These are phyloP conservation scores for Citrus reticulata DNA, from an alignment of 345 rosid species.

Conservation along the genomic window DNA sequence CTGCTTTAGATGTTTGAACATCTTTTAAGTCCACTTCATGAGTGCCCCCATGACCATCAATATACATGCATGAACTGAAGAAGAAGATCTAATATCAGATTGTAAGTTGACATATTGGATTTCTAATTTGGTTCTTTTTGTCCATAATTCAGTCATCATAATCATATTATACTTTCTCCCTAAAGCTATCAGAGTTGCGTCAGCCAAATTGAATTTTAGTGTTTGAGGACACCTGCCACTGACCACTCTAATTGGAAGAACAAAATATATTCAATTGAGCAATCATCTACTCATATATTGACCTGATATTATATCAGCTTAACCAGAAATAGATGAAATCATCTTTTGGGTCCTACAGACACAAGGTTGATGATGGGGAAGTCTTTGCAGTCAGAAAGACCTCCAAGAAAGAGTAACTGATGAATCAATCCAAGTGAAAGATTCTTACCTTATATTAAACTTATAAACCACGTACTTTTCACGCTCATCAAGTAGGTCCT, in stretches of 20 bases:
- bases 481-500: slow-evolving; percentile 45
- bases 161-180: neutral
- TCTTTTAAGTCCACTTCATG: slow-evolving; percentile 61
- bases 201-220: neutral
- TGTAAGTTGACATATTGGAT: neutral
- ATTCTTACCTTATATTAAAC: slow-evolving; percentile 62
- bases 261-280: neutral
- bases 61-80: slow-evolving; percentile 67
- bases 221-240: neutral
- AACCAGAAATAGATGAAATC: neutral
- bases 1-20: slow-evolving; percentile 50
- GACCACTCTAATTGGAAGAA: neutral
- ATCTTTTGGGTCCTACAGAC: neutral
- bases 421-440: slow-evolving; percentile 7
- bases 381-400: neutral
- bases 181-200: neutral
- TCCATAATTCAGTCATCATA: neutral
- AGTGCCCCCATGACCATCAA: slow-evolving; percentile 50
- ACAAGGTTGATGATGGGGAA: neutral
- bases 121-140: neutral
- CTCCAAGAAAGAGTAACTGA: neutral
- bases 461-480: slow-evolving; percentile 63
- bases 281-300: neutral
- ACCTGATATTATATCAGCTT: neutral
- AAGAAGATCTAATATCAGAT: slow-evolving; percentile 13